Evolutionary conservation across 176 grass and related monocot genomes (phyloP).

Genomic region (Thinopyrum elongatum): DNA sequence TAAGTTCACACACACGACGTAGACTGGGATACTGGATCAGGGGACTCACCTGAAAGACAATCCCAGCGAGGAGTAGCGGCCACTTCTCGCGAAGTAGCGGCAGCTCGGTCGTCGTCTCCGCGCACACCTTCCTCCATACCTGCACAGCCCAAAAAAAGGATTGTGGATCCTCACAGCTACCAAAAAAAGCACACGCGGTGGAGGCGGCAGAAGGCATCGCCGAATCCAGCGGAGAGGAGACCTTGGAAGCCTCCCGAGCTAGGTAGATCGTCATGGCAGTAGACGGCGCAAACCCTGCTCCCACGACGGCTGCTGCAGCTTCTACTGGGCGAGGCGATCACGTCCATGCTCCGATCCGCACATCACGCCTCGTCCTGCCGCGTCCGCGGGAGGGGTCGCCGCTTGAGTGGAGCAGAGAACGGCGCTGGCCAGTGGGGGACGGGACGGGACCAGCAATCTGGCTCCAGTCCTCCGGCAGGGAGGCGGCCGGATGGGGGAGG

Average conservation of each 20-base stretch:
- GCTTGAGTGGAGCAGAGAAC: neutral
- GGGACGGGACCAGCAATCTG: constrained; percentile 2
- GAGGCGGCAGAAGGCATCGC: neutral
- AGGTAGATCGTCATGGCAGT: constrained; percentile 74
- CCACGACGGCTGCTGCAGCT: constrained; percentile 15
- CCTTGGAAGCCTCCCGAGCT: constrained; percentile 94
- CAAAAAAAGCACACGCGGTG: neutral
- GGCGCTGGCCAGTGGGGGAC: neutral
- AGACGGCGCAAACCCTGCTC: neutral
- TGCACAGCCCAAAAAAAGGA: constrained; percentile 10
- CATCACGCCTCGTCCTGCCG: constrained; percentile 42
- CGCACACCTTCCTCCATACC: constrained; percentile 78
- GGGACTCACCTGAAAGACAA: constrained; percentile 76
- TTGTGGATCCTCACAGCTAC: neutral
- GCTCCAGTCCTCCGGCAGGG: neutral
- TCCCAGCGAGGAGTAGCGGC: constrained; percentile 65
- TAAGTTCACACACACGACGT: neutral
- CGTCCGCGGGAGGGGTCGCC: constrained; percentile 29
- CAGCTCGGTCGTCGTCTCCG: constrained; percentile 66
- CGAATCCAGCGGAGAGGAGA: constrained; percentile 14
- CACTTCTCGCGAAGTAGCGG: constrained; percentile 86
- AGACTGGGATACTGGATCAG: neutral
- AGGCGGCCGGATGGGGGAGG: neutral
- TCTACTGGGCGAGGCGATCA: constrained; percentile 47
- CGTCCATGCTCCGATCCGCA: constrained; percentile 65